A percentile compares a stretch with the other conserved stretches of the same genome.
Evolutionary conservation across 768 basidiomycete genomes (phyloP).

Genomic region (Boletus pseudopeckii): DNA sequence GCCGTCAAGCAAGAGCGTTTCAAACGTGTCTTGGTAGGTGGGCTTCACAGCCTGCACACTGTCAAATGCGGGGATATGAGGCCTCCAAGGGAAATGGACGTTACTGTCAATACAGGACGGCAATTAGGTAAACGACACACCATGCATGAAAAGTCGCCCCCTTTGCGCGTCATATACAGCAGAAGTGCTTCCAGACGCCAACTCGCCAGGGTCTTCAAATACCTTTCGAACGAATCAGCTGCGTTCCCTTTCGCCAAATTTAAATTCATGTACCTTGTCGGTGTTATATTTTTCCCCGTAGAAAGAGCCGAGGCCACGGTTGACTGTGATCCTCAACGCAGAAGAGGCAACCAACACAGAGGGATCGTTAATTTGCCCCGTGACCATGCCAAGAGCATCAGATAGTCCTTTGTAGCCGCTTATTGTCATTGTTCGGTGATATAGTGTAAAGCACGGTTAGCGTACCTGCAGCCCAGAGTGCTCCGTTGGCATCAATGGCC

Average conservation of each 20-base stretch:
- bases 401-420: constrained; percentile 38
- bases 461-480: constrained; percentile 61
- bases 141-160: constrained; percentile 53
- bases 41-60: constrained; percentile 27
- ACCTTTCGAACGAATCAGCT: constrained; percentile 36
- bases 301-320: constrained; percentile 48
- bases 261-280: constrained; percentile 44
- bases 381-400: constrained; percentile 32
- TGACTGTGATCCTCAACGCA: constrained; percentile 50
- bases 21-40: background rate
- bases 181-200: constrained; percentile 55
- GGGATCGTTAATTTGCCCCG: constrained; percentile 43
- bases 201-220: constrained; percentile 63
- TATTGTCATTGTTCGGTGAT: background rate
- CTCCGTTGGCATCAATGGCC: constrained; percentile 54
- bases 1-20: background rate
- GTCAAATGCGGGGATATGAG: constrained; percentile 34
- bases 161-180: constrained; percentile 53
- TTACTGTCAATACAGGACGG: constrained; percentile 3
- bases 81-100: constrained; percentile 21
- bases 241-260: background rate
- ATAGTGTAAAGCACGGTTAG: background rate
- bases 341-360: constrained; percentile 42
- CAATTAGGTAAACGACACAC: constrained; percentile 34
- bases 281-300: constrained; percentile 59